A percentile compares a stretch with the other conserved stretches of the same genome.
phyloP scores from a whole-genome alignment of 2,329 filamentous ascomycete genomes.

The Madurella fahalii region DNA sequence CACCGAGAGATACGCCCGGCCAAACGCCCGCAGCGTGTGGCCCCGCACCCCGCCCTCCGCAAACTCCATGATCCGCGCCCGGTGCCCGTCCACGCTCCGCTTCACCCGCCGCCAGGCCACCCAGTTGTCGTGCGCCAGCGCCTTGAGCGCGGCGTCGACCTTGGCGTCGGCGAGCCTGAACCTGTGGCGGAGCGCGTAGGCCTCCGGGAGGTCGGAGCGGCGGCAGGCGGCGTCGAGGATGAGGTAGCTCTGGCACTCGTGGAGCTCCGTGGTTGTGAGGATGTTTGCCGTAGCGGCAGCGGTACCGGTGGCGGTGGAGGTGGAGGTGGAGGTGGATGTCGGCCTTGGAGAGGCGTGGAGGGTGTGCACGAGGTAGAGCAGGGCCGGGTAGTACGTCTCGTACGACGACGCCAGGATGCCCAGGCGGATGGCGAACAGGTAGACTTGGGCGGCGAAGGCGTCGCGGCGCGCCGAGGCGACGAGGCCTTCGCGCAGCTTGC shows the following conservation, averaged over 20 bases:
- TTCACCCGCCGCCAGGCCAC: slow-evolving; percentile 69
- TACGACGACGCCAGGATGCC: slow-evolving; percentile 76
- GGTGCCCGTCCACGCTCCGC: slow-evolving; percentile 72
- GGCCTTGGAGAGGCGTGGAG: slow-evolving; percentile 58
- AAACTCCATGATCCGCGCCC: slow-evolving; percentile 74
- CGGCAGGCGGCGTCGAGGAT: slow-evolving; percentile 88
- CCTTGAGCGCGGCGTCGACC: slow-evolving; percentile 63
- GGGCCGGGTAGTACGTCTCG: slow-evolving; percentile 85
- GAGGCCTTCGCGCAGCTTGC: slow-evolving; percentile 88
- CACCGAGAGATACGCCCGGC: slow-evolving; percentile 72
- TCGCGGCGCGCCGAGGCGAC: slow-evolving; percentile 72
- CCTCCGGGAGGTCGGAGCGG: slow-evolving; percentile 67
- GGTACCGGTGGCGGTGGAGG: neutral
- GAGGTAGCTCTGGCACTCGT: slow-evolving; percentile 75
- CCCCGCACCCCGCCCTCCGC: slow-evolving; percentile 69
- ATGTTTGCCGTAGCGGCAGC: slow-evolving; percentile 37
- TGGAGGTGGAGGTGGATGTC: neutral
- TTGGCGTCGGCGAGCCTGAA: slow-evolving; percentile 63
- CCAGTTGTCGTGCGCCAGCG: slow-evolving; percentile 79
- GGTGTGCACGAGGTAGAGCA: slow-evolving; percentile 69
- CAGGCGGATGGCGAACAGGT: slow-evolving; percentile 85
- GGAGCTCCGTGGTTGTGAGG: slow-evolving; percentile 66
- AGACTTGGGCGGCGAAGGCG: slow-evolving; percentile 79
- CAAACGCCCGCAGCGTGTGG: slow-evolving; percentile 82
- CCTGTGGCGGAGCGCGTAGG: slow-evolving; percentile 60